These are phyloP conservation scores for Polygonum maritimum DNA, from an alignment of 148 eudicot species.

Conservation along the genomic window DNA sequence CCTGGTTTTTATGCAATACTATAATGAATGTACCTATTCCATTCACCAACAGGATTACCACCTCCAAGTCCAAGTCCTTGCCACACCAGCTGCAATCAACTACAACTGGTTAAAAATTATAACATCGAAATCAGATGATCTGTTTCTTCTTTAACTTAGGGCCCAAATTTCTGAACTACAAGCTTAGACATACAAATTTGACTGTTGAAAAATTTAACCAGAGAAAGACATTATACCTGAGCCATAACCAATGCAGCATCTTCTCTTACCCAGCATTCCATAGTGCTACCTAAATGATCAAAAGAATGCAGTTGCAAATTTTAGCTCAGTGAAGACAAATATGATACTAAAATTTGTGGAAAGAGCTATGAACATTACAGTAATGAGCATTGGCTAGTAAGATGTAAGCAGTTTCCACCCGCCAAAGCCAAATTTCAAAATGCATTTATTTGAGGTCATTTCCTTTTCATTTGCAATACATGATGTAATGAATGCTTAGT, in stretches of 20 bases:
- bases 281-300: slow-evolving; percentile 64
- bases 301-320: slow-evolving; percentile 7
- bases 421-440: background rate
- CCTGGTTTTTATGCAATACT: background rate
- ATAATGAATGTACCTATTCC: slow-evolving; percentile 52
- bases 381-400: background rate
- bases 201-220: background rate
- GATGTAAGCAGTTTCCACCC: background rate
- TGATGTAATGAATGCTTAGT: background rate
- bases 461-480: background rate
- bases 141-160: background rate
- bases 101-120: background rate
- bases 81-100: slow-evolving; percentile 59
- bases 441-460: background rate
- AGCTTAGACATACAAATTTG: background rate
- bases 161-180: background rate
- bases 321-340: background rate
- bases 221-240: slow-evolving; percentile 38
- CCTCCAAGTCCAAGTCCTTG: slow-evolving; percentile 90
- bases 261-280: slow-evolving; percentile 70
- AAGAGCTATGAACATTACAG: background rate
- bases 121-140: background rate
- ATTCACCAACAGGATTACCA: slow-evolving; percentile 56
- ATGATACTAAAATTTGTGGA: background rate
- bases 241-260: slow-evolving; percentile 85